These are phyloP conservation scores for Globisporangium takayamanum DNA, from an alignment of 352 stramenopile species.

Conservation along the genomic window DNA sequence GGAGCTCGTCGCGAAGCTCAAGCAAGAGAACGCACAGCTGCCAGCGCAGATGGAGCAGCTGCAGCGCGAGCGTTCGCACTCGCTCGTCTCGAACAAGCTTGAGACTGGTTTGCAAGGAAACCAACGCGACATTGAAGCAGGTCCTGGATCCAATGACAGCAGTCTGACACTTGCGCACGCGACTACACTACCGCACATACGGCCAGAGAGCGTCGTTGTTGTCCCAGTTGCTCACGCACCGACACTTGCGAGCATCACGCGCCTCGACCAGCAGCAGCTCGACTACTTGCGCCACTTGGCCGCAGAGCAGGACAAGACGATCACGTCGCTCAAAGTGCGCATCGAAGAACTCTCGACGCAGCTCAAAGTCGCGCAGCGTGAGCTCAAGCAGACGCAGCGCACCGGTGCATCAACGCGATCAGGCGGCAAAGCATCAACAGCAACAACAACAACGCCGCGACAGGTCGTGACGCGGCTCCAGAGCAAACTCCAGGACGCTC, in stretches of 20 bases:
- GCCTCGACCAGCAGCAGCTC: conserved; percentile 38
- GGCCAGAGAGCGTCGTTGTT: not conserved
- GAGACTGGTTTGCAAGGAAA: not conserved
- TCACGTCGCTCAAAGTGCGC: conserved; percentile 32
- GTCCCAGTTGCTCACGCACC: conserved; percentile 4
- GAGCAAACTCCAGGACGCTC: conserved; percentile 28
- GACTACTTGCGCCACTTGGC: conserved; percentile 40
- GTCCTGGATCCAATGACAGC: not conserved
- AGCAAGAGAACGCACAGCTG: conserved; percentile 20
- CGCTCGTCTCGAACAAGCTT: not conserved
- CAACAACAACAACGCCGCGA: conserved; percentile 11
- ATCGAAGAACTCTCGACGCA: conserved; percentile 34
- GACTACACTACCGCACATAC: not conserved
- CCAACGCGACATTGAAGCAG: not conserved
- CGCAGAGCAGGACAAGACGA: conserved; percentile 45
- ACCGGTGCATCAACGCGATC: not conserved
- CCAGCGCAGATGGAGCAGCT: conserved; percentile 16
- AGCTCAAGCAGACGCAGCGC: conserved; percentile 1
- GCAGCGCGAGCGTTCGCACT: not conserved
- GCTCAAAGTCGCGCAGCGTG: conserved; percentile 7
- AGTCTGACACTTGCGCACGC: not conserved
- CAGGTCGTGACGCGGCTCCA: conserved; percentile 25
- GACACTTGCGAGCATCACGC: conserved; percentile 21
- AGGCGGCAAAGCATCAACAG: not conserved
- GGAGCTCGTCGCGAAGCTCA: conserved; percentile 19